Percentiles rank a stretch among this genome's conserved stretches.
Conservation (phyloP, 1,284 basidiomycete species). For the Phlebopus sp. region DNA sequence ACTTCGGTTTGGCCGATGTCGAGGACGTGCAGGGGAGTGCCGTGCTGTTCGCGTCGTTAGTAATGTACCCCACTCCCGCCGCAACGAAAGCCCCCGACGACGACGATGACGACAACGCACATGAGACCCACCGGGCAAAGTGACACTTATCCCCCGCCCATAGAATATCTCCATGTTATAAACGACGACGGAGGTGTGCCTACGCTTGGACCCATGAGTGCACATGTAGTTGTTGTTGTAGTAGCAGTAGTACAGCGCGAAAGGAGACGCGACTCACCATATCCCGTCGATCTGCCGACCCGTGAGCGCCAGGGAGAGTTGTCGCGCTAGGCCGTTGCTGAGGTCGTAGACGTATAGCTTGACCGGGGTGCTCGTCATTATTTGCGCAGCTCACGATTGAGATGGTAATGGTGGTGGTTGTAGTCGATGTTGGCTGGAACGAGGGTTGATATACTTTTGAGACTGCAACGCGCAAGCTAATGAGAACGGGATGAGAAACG, state of each 20-base stretch:
- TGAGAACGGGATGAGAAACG: no score
- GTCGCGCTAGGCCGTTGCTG: conserved; percentile 78
- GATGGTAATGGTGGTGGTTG: no score
- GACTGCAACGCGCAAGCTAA: no score
- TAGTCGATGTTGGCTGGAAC: no score
- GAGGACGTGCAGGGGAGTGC: conserved; percentile 69
- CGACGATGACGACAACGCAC: conserved; percentile 40
- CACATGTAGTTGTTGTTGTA: no score
- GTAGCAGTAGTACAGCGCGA: no score
- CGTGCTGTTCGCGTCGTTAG: conserved; percentile 53
- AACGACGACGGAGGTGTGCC: conserved; percentile 89
- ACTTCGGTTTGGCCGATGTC: conserved; percentile 82
- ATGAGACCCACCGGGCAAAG: conserved; percentile 73
- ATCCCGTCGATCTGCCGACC: conserved; percentile 88
- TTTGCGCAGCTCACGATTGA: no score
- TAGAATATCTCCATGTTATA: conserved; percentile 87
- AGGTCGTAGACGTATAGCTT: conserved; percentile 90
- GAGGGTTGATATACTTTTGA: no score
- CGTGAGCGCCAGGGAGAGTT: conserved; percentile 73
- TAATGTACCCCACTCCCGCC: no score
- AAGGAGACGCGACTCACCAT: conserved; percentile 51
- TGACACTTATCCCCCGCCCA: conserved; percentile 76
- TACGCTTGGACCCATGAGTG: conserved; percentile 32
- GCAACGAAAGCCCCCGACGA: no score
- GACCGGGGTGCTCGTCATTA: conserved; percentile 36